Base-by-base conservation (phyloP, 352 stramenopile genomes). In the Plasmopara viticola region DNA sequence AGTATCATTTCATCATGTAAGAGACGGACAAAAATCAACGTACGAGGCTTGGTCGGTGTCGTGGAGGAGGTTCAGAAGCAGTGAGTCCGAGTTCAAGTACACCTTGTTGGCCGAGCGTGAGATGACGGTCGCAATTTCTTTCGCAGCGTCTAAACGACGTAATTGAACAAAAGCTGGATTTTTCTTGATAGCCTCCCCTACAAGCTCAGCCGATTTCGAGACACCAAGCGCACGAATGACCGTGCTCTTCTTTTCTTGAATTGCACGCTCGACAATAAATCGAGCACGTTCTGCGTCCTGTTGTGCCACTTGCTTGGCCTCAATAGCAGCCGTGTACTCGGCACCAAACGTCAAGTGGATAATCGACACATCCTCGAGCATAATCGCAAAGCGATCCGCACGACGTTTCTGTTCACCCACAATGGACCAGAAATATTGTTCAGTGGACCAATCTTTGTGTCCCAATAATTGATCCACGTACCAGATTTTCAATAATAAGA, bases 131-230 rank as follows among this genome's bases (percentile, higher is more conserved):
- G 97, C 96, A 74, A 99, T 99, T 49, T 99, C 96, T 72, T 97
- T 98, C 30, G 97, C 97, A 18, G 97, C 92, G 69, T 99, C 97
- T 64, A 99, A 97, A 53, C 96, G 90, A 76, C 96, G 89, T 56
- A 99, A 78, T 74, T 99, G 95, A 75, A 99, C 96, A 76, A 99
- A 99, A 40, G 94, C 97, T 53, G 96, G 96, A 80, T 99, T 99
- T 73, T 97, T 97, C 86, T 98, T 97, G 66, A 99, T 98, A 52
- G 97, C 96, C 61, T 97, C 82, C 53, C 97, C 96, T 70, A 99
- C 97, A 30, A 99, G 86, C 65, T 97, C 86, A 9, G 97, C 97
- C 65, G 96, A 97, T 75, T 99, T 95, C 61, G 97, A 96, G 81
- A 99, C 97, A 96, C 96, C 97, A 60, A 97, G 79, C 44, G 90